phyloP scores from a whole-genome alignment of 2,329 filamentous ascomycete genomes.

The Chrysoporthe austroafricana region DNA sequence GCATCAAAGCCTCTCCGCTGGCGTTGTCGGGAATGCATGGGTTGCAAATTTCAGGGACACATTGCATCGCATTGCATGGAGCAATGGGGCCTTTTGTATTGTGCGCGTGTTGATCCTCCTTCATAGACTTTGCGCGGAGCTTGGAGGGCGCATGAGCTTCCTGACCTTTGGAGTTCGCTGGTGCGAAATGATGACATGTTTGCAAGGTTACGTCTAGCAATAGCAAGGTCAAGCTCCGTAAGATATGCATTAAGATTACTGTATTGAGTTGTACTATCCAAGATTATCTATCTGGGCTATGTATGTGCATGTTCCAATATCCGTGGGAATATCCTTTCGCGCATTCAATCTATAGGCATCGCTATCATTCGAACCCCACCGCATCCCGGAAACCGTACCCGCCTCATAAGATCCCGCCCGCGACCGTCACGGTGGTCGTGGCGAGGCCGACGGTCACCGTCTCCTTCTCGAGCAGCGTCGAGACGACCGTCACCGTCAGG shows the following conservation, averaged over 20 bases:
- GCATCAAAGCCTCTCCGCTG: too few species aligned
- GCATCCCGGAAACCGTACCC: not conserved
- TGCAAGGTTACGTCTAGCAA: too few species aligned
- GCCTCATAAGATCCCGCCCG: slow-evolving; percentile 1
- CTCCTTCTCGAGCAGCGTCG: slow-evolving; percentile 17
- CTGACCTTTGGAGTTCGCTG: too few species aligned
- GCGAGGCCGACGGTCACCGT: slow-evolving; percentile 6
- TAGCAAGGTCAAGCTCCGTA: not conserved
- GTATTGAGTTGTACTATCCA: not conserved
- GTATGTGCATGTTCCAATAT: not conserved
- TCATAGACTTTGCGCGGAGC: too few species aligned
- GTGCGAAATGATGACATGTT: too few species aligned
- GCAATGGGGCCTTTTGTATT: not conserved
- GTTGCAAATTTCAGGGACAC: too few species aligned
- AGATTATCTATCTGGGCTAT: not conserved
- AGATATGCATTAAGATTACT: slow-evolving; percentile 10
- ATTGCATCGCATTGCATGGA: not conserved
- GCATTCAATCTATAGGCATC: not conserved
- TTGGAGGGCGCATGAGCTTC: too few species aligned
- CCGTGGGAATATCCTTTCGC: not conserved
- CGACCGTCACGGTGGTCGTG: slow-evolving; percentile 22
- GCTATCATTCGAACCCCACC: not conserved
- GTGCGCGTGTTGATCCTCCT: not conserved
- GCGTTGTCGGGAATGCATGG: too few species aligned
- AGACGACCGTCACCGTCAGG: slow-evolving; percentile 26